These are phyloP conservation scores for Aspergillus campestris DNA, from an alignment of 495 filamentous ascomycete genomes.

Conservation along the genomic window DNA sequence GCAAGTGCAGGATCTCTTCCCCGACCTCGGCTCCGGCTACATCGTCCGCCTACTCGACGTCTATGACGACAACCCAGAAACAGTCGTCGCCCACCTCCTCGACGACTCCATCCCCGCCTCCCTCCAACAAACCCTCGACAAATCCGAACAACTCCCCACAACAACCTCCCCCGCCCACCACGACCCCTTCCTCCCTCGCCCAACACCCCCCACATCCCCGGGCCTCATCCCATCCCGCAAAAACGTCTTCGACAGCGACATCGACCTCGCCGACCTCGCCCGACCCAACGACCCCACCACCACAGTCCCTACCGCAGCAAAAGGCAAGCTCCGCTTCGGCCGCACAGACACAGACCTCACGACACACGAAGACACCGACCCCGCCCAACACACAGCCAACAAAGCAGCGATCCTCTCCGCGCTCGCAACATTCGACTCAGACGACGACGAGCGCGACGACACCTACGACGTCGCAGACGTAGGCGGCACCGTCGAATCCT, in stretches of 20 bases:
- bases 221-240: slow-evolving; percentile 32
- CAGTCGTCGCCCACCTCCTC: slow-evolving; percentile 73
- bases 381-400: slow-evolving; percentile 47
- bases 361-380: slow-evolving; percentile 52
- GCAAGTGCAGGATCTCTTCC: slow-evolving; percentile 89
- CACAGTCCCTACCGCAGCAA: neutral
- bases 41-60: slow-evolving; percentile 69
- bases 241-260: slow-evolving; percentile 65
- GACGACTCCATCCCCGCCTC: slow-evolving; percentile 65
- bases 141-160: slow-evolving; percentile 31
- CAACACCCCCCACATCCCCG: slow-evolving; percentile 30
- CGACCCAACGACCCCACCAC: slow-evolving; percentile 27
- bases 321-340: slow-evolving; percentile 61
- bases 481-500: slow-evolving; percentile 70
- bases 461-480: slow-evolving; percentile 92
- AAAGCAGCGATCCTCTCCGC: slow-evolving; percentile 90
- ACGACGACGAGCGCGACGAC: slow-evolving; percentile 95
- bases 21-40: slow-evolving; percentile 78
- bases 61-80: slow-evolving; percentile 69
- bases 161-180: slow-evolving; percentile 12
- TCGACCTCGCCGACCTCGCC: slow-evolving; percentile 70
- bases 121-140: slow-evolving; percentile 27
- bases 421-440: slow-evolving; percentile 81
- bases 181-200: slow-evolving; percentile 28
- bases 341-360: slow-evolving; percentile 53